Evolutionary conservation across 2,329 filamentous ascomycete species (phyloP).

Genomic region (Thermoascus crustaceus): DNA sequence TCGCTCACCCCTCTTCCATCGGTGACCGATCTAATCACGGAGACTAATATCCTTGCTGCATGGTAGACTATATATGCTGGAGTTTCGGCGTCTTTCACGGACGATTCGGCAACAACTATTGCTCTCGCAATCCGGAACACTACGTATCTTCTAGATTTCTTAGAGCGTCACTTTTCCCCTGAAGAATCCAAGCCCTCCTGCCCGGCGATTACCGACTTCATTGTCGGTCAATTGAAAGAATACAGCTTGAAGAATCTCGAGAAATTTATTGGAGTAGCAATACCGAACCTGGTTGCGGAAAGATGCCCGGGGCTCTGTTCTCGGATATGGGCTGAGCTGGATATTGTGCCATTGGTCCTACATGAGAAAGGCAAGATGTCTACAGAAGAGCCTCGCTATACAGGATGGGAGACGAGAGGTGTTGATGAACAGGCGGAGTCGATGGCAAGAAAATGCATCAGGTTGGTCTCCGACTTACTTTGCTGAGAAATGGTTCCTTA

Average conservation of each 20-base stretch:
- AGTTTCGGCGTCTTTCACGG: slow-evolving; percentile 25
- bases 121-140: slow-evolving; percentile 65
- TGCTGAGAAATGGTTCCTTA: neutral
- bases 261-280: slow-evolving; percentile 69
- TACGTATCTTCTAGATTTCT: slow-evolving; percentile 67
- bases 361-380: slow-evolving; percentile 25
- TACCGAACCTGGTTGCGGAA: slow-evolving; percentile 52
- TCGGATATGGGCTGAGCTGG: slow-evolving; percentile 66
- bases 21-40: neutral
- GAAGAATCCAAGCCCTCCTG: slow-evolving; percentile 31
- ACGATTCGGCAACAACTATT: slow-evolving; percentile 45
- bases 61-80: slow-evolving; percentile 37
- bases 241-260: slow-evolving; percentile 60
- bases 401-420: slow-evolving; percentile 45
- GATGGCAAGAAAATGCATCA: slow-evolving; percentile 69
- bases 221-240: slow-evolving; percentile 48
- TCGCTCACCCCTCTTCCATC: slow-evolving; percentile 4
- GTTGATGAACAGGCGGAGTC: slow-evolving; percentile 76
- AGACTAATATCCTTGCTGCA: slow-evolving; percentile 1
- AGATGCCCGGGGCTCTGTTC: slow-evolving; percentile 59
- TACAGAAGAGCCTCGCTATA: slow-evolving; percentile 25
- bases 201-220: slow-evolving; percentile 49
- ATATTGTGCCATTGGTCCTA: slow-evolving; percentile 65
- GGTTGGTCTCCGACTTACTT: slow-evolving; percentile 41
- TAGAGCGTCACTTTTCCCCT: slow-evolving; percentile 50